Conservation (phyloP, 2,329 filamentous ascomycete species). For the Verticillium longisporum region DNA sequence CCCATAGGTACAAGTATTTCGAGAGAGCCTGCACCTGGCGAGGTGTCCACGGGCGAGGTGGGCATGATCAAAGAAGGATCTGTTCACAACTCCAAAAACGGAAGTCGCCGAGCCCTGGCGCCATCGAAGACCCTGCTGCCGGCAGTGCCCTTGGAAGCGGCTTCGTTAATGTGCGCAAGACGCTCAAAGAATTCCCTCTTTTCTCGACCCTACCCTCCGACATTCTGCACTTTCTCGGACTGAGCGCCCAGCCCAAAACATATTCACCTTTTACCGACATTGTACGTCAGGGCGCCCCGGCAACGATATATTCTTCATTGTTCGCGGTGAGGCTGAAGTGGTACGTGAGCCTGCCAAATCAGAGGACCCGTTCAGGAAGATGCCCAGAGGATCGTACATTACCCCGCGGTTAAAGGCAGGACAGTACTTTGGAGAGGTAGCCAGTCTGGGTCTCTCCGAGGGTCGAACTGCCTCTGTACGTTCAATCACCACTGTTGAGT, state of each 20-base stretch:
- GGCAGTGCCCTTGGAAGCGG: conserved; percentile 81
- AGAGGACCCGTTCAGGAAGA: conserved; percentile 11
- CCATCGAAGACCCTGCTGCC: conserved; percentile 71
- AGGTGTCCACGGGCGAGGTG: conserved; percentile 62
- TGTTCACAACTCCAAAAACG: conserved; percentile 68
- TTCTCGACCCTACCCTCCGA: conserved; percentile 83
- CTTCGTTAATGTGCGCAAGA: conserved; percentile 80
- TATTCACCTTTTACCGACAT: conserved; percentile 93
- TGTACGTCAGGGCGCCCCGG: conserved; percentile 78
- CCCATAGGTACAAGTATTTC: conserved; percentile 25
- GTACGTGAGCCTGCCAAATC: conserved; percentile 52
- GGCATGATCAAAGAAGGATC: conserved; percentile 55
- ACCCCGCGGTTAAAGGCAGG: conserved; percentile 68
- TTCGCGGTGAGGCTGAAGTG: conserved; percentile 90
- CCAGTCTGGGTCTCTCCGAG: conserved; percentile 80
- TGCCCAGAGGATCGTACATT: conserved; percentile 31
- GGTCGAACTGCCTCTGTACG: conserved; percentile 88
- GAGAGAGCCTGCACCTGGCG: conserved; percentile 49
- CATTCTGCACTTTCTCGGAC: conserved; percentile 89
- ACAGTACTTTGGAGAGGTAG: conserved; percentile 96
- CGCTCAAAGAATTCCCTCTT: conserved; percentile 85
- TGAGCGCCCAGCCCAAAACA: conserved; percentile 82
- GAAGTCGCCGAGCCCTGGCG: conserved; percentile 84
- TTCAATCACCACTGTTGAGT: conserved; percentile 87
- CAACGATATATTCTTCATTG: conserved; percentile 93